Evolutionary conservation across 768 basidiomycete species (phyloP), one percentile per base, ranked within the genome.

Genomic region (Mycena albidolilacea): DNA sequence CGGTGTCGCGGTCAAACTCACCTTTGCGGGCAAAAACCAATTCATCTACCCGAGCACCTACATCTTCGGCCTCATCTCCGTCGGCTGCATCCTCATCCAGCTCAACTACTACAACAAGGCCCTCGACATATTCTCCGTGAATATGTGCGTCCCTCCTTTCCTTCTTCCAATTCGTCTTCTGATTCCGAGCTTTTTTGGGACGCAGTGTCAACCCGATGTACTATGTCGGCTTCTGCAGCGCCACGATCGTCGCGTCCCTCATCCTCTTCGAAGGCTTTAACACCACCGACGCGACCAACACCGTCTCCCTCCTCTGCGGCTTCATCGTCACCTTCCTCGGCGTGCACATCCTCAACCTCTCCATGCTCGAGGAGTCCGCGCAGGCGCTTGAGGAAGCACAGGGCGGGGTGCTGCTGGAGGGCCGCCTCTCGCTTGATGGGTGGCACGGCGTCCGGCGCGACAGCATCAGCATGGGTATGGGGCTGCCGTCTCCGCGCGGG

Each of bases 101-200:
- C 95, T 97, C 94, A 94, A 95, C 82, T 97, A 96, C 85, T 97
- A 98, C 87, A 99, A 99, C 88, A 98, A 98, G 81, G 97, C 97
- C 0, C 88, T 99, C 64, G 97, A 98, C 80, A 96, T 91, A 0
- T 99, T 98, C 82, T 97, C 96, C 3, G 98, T 97, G 55, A 99
- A 99, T 79, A 95, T 98, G 96, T 97, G 89, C 75, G 95, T 88
- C 30, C 30, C 30, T 30, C 30, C 30, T 30, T 30, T 30, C 30
- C 30, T 30, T 30, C 30, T 30, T 30, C 30, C 30, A 30, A 30
- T 30, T 3, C 30, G 30, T 30, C 30, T 30, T 30, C 30, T 30
- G 30, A 30, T 30, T 30, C 30, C 4, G 30, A 44, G 4, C 35
- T 9, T 54, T 23, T 50, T 46, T 19, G 30, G 30, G 30, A 30